Evolutionary conservation across 1,139 yeast species (phyloP).

Genomic region (Diutina ranongensis): DNA sequence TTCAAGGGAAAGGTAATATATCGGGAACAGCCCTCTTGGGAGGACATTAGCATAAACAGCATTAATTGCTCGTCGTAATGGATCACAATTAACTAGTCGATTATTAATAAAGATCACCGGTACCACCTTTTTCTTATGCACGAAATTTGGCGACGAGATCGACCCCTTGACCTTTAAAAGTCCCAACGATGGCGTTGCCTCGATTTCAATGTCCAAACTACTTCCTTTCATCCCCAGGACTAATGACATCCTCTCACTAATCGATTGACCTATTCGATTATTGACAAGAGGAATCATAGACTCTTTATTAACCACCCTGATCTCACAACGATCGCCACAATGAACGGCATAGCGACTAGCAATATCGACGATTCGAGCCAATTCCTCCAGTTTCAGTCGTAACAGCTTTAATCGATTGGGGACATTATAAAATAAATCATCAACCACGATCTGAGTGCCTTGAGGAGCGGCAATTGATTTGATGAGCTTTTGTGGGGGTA

Average conservation of each 20-base stretch:
- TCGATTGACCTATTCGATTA: slow-evolving; percentile 34
- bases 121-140: slow-evolving; percentile 51
- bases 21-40: slow-evolving; percentile 75
- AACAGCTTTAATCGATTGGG: slow-evolving; percentile 69
- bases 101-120: slow-evolving; percentile 80
- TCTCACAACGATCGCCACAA: slow-evolving; percentile 44
- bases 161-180: slow-evolving; percentile 41
- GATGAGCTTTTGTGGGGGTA: slow-evolving; percentile 27
- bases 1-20: slow-evolving; percentile 58
- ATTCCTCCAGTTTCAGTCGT: slow-evolving; percentile 63
- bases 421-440: slow-evolving; percentile 81
- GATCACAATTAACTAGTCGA: slow-evolving; percentile 74
- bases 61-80: slow-evolving; percentile 56
- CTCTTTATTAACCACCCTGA: slow-evolving; percentile 39
- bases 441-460: slow-evolving; percentile 82
- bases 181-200: slow-evolving; percentile 11
- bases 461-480: slow-evolving; percentile 75
- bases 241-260: slow-evolving; percentile 58
- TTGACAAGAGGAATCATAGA: slow-evolving; percentile 38
- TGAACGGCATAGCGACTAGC: slow-evolving; percentile 79
- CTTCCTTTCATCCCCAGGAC: slow-evolving; percentile 75
- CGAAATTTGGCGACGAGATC: slow-evolving; percentile 62
- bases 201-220: slow-evolving; percentile 33
- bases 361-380: slow-evolving; percentile 65
- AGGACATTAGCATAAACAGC: slow-evolving; percentile 55